phyloP scores from a whole-genome alignment of 2,329 filamentous ascomycete species.

The Ceratocystis eucalypticola region DNA sequence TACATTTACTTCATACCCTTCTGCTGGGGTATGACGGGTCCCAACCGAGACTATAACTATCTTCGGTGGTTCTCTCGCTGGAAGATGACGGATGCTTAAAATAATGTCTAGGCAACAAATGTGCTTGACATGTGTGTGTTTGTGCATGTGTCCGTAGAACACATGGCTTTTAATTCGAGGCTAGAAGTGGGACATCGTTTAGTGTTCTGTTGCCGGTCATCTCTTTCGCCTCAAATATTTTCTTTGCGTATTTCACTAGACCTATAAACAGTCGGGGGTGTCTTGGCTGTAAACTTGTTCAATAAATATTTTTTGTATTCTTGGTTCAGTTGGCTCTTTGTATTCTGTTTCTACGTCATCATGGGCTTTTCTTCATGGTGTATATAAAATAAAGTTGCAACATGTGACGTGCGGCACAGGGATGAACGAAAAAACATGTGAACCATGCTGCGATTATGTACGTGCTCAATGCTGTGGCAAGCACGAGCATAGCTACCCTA shows the following conservation, averaged over 20 bases:
- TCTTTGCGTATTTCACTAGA: conserved; percentile 4
- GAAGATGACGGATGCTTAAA: conserved; percentile 54
- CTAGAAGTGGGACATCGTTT: neutral
- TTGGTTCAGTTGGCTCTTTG: neutral
- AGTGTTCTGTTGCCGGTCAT: neutral
- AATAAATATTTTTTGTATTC: conserved; percentile 3
- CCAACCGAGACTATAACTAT: conserved; percentile 72
- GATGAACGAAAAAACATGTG: neutral
- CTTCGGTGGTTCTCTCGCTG: conserved; percentile 87
- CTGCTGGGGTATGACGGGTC: conserved; percentile 88
- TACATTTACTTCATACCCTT: conserved; percentile 88
- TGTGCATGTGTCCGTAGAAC: neutral
- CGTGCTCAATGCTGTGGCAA: neutral
- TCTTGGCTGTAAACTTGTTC: conserved; percentile 4
- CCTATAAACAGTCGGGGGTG: conserved; percentile 5
- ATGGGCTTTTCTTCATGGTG: neutral
- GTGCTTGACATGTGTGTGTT: neutral
- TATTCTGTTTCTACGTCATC: neutral
- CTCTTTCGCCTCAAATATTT: conserved; percentile 2
- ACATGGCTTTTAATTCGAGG: neutral
- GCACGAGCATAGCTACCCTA: neutral
- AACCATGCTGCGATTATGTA: neutral
- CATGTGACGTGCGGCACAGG: neutral
- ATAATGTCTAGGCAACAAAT: neutral
- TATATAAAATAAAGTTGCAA: neutral